Evolutionary conservation across 352 stramenopile species (phyloP).

Genomic region (Blastocystis sp.): DNA sequence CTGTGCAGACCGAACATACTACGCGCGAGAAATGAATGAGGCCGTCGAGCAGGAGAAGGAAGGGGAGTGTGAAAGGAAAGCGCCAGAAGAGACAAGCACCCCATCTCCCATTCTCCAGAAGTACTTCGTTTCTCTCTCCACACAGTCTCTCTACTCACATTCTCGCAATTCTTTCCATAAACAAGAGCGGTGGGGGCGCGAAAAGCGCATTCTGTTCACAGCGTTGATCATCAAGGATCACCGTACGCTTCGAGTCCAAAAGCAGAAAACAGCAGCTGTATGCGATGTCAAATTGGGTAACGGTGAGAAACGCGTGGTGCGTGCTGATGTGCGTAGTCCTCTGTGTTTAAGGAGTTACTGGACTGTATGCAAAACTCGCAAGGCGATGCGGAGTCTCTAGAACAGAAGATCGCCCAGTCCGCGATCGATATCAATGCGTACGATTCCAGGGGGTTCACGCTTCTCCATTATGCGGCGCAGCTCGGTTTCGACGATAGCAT

Average conservation of each 20-base stretch:
- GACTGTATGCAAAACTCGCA: conserved; percentile 32
- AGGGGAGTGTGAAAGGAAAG: too few species aligned
- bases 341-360: conserved; percentile 36
- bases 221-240: conserved; percentile 58
- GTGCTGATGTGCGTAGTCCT: conserved; percentile 31
- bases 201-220: neutral
- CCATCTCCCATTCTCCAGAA: too few species aligned
- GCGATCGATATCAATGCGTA: conserved; percentile 67
- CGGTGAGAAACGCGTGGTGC: neutral
- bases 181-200: too few species aligned
- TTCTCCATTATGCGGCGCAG: conserved; percentile 56
- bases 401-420: neutral
- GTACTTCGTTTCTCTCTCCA: too few species aligned
- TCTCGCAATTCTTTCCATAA: too few species aligned
- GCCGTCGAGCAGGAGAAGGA: too few species aligned
- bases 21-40: too few species aligned
- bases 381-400: conserved; percentile 9
- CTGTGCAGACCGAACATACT: too few species aligned
- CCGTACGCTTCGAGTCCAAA: neutral
- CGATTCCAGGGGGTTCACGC: conserved; percentile 34
- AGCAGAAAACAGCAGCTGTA: neutral
- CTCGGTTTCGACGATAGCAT: conserved; percentile 53
- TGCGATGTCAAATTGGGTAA: conserved; percentile 57
- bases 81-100: too few species aligned
- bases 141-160: too few species aligned